Base-by-base conservation (phyloP, 257 asterid genomes). In the Orobanche coerulescens region DNA sequence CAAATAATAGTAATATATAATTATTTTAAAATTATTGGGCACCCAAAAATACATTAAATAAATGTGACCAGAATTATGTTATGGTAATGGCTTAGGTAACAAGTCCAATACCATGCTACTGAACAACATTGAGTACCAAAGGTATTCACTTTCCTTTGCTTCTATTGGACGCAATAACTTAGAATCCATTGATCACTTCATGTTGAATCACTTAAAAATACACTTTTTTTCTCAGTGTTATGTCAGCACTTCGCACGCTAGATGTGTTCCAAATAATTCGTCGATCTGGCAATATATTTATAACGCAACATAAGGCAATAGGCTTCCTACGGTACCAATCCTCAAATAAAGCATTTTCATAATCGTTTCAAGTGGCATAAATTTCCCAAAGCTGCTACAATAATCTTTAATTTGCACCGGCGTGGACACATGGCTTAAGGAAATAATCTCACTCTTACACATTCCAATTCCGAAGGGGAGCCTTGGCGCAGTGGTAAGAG, bases 31-130 rank as follows among this genome's bases (percentile, higher is more conserved):
- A 40, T 13, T 10, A 37, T 24, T 26, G 23, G 19, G 66, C 43
- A 36, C 30, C 63, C 36, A 26, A 65, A 28, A 34, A 19, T 44
- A 44, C 30, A 50, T 49, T 23, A 73, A 36, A 28, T 24, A 49
- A n/a, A n/a, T n/a, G n/a, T n/a, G n/a, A 14, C 42, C 52, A 4
- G 36, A 58, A 19, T 12, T 25, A 14, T 50, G 8, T 14, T 22
- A 22, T 18, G 33, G 33, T 43, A 23, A 53, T 48, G 9, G 53
- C n/a, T n/a, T n/a, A n/a, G n/a, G n/a, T n/a, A n/a, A n/a, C n/a
- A 16, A 10, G 56, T 40, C 43, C 37, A 39, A 62, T 25, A 44
- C 47, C 43, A 47, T 16, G 44, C 30, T 31, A 49, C 55, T 34
- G 34, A 16, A 55, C 16, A 43, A 43, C 44, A 31, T 51, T 44